Evolutionary conservation across 768 basidiomycete species (phyloP).

Genomic region (Lanmaoa pseudosensibilis): DNA sequence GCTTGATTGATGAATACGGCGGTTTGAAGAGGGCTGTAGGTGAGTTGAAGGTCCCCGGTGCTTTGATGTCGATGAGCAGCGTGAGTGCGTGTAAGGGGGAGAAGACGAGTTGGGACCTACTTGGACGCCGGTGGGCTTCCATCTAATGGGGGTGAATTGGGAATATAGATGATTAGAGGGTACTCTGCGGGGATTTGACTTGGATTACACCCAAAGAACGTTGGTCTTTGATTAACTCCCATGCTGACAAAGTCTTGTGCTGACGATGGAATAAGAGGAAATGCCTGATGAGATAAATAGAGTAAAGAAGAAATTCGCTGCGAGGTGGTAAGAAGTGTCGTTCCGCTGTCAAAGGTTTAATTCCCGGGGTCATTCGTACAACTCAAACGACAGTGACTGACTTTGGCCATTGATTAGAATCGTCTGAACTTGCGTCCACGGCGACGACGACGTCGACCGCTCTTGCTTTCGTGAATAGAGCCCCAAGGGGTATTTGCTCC

Average conservation of each 20-base stretch:
- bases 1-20: constrained; percentile 63
- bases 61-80: constrained; percentile 32
- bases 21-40: constrained; percentile 56
- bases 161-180: constrained; percentile 73
- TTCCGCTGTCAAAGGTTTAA: constrained; percentile 44
- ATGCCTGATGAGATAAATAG: constrained; percentile 52
- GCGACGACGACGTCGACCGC: constrained; percentile 74
- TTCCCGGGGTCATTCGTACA: not conserved
- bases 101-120: constrained; percentile 33
- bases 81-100: constrained; percentile 7
- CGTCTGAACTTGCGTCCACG: constrained; percentile 65
- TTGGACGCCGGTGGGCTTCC: constrained; percentile 65
- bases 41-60: constrained; percentile 57
- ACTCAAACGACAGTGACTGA: constrained; percentile 28
- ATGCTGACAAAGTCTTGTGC: constrained; percentile 52
- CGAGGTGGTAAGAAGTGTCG: constrained; percentile 45
- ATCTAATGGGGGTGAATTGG: constrained; percentile 69
- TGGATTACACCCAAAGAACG: constrained; percentile 80
- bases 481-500: constrained; percentile 71
- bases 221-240: constrained; percentile 66
- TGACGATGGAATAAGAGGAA: constrained; percentile 62
- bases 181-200: constrained; percentile 48
- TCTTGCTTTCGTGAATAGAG: constrained; percentile 68
- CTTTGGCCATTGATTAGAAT: constrained; percentile 67
- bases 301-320: constrained; percentile 46